Evolutionary conservation across 208 protist genomes (phyloP), one percentile per base, ranked within the genome.

Genomic region (Leishmania major): DNA sequence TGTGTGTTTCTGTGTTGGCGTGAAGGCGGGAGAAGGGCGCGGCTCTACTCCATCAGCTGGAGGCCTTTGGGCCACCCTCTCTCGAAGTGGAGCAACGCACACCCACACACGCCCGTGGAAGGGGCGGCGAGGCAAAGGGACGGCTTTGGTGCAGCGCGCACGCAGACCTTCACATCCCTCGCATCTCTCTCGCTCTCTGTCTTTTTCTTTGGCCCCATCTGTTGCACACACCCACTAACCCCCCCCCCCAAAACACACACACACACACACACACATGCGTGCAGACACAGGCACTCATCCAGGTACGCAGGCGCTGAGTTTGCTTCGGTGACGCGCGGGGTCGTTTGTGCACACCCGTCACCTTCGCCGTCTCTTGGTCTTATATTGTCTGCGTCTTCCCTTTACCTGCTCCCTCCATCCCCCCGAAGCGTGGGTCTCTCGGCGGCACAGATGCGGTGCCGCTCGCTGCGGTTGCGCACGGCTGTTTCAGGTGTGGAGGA

Each of bases 401-500:
- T 66, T 45, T 55, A 25, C 74, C 37, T 67, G 11, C 25, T 40
- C 47, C 31, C 19, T 2, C 35, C 7, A 15, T 53, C 25, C 47
- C 47, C 45, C 49, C 72, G 8, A n/a, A 22, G 72, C 19, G n/a
- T 10, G 25, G 40, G 8, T 45, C 8, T 73, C 40, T 43, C 22
- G 28, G 47, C 15, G 47, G 71, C 31, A 45, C n/a, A 64, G 49
- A 84, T 88, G 85, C 76, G 60, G 7, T 51, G 37, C 22, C 78
- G 59, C 19, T 10, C 40, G 31, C 49, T 45, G 11, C 43, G 47
- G 1, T 69, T 82, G 35, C 87, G 87, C 22, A 77, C 78, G 64
- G 82, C 79, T 11, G 75, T 90, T 1, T 37, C 81, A 11, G 90
- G 90, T 6, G 87, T 89, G n/a, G 84, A 82, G 43, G 85, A 84